phyloP scores from a whole-genome alignment of 1,139 yeast genomes.

The Meyerozyma elateridarum region DNA sequence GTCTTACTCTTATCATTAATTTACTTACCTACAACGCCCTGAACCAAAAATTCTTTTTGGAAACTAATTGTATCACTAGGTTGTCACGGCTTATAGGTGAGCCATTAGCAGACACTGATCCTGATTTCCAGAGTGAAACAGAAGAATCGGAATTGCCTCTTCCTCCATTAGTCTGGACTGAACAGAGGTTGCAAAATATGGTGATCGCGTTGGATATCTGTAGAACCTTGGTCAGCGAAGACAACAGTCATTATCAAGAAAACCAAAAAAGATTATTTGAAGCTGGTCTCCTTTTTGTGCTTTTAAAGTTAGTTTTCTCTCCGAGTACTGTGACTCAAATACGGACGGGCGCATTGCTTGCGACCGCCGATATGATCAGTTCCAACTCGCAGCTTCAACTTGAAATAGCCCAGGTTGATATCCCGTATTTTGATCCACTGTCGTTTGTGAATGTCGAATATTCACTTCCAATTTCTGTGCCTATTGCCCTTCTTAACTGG shows the following conservation, averaged over 20 bases:
- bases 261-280: constrained; percentile 64
- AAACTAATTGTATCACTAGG: constrained; percentile 71
- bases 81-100: constrained; percentile 60
- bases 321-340: constrained; percentile 56
- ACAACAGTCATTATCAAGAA: constrained; percentile 55
- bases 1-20: constrained; percentile 69
- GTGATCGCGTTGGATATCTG: constrained; percentile 68
- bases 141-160: constrained; percentile 7
- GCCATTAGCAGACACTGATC: constrained; percentile 41
- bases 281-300: constrained; percentile 60
- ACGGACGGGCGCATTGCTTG: constrained; percentile 61
- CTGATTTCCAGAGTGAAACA: constrained; percentile 7
- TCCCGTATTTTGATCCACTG: constrained; percentile 87
- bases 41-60: constrained; percentile 84
- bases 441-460: constrained; percentile 47
- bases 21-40: constrained; percentile 80
- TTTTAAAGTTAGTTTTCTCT: constrained; percentile 66
- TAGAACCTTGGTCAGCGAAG: constrained; percentile 68
- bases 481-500: constrained; percentile 79
- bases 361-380: constrained; percentile 73
- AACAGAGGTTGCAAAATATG: constrained; percentile 65
- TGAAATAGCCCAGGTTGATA: constrained; percentile 76
- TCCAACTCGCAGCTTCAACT: constrained; percentile 61
- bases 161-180: constrained; percentile 62
- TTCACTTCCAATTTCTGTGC: constrained; percentile 52